Evolutionary conservation across 352 stramenopile species (phyloP).

Genomic region (Phytophthora podocarpi): DNA sequence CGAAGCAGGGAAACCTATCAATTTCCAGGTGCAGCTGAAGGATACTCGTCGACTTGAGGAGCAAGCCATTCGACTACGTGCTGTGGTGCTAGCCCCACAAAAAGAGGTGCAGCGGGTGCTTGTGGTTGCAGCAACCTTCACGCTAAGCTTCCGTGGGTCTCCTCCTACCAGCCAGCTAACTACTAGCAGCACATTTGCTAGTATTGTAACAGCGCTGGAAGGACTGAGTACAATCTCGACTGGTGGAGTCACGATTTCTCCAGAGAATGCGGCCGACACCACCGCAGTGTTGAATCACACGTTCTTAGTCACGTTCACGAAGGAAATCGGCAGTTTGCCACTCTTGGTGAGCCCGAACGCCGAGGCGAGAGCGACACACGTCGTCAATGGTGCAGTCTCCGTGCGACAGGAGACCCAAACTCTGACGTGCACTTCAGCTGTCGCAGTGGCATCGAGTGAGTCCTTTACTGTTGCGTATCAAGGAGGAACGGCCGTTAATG

Average conservation of each 20-base stretch:
- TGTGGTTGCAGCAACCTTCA: conserved; percentile 43
- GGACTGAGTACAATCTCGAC: conserved; percentile 81
- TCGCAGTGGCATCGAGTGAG: conserved; percentile 33
- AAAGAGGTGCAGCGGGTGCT: conserved; percentile 66
- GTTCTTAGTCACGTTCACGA: conserved; percentile 79
- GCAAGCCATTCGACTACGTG: conserved; percentile 65
- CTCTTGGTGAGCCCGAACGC: conserved; percentile 24
- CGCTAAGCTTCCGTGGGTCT: conserved; percentile 68
- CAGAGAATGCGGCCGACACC: conserved; percentile 43
- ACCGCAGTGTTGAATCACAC: conserved; percentile 34
- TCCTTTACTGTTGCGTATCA: conserved; percentile 67
- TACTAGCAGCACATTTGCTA: conserved; percentile 41
- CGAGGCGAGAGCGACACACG: conserved; percentile 39
- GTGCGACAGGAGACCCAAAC: conserved; percentile 81
- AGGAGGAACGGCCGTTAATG: conserved; percentile 30
- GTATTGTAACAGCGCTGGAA: conserved; percentile 70
- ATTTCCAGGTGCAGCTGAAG: conserved; percentile 92
- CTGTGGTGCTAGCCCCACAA: conserved; percentile 50
- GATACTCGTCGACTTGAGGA: conserved; percentile 80
- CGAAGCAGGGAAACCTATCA: conserved; percentile 51
- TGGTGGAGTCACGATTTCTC: conserved; percentile 73
- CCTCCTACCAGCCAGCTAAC: conserved; percentile 36
- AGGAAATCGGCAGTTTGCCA: conserved; percentile 54
- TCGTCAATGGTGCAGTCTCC: conserved; percentile 47
- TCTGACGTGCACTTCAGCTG: conserved; percentile 64